Percentiles rank a stretch among this genome's conserved stretches.
phyloP scores from a whole-genome alignment of 768 basidiomycete species.

The Mycena belliarum region DNA sequence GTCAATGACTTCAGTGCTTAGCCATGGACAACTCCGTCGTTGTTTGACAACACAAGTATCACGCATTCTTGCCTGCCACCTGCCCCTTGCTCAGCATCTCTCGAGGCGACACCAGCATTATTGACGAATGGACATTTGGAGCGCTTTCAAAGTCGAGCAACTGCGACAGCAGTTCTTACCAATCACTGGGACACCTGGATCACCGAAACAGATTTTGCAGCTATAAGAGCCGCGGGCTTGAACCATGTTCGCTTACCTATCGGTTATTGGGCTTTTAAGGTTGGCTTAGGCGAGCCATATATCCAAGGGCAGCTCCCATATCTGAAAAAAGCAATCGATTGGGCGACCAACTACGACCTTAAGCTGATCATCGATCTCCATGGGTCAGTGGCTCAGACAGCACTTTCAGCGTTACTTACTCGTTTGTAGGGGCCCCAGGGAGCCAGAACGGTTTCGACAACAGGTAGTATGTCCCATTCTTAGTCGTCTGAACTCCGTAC shows the following conservation, averaged over 20 bases:
- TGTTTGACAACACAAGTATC: constrained; percentile 66
- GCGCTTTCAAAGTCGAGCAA: constrained; percentile 53
- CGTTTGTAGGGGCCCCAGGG: constrained; percentile 56
- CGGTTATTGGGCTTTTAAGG: constrained; percentile 90
- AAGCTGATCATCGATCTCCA: constrained; percentile 84
- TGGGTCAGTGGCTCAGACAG: constrained; percentile 27
- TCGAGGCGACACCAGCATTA: constrained; percentile 45
- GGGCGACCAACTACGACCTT: constrained; percentile 70
- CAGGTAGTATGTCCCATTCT: too few relatives aligned
- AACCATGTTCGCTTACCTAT: constrained; percentile 86
- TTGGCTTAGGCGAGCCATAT: constrained; percentile 75
- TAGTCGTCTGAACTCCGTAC: too few relatives aligned
- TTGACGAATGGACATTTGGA: constrained; percentile 82
- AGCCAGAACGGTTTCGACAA: constrained; percentile 88
- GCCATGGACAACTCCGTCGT: constrained; percentile 80
- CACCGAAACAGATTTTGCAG: constrained; percentile 77
- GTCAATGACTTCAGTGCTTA: constrained; percentile 25
- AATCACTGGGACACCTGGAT: constrained; percentile 86
- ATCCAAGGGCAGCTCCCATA: constrained; percentile 79
- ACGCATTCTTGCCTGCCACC: background rate
- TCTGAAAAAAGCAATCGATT: constrained; percentile 62
- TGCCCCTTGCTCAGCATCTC: background rate
- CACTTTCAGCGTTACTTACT: too few relatives aligned
- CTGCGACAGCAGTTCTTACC: constrained; percentile 52
- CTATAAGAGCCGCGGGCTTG: constrained; percentile 73